These are phyloP conservation scores for Globisporangium nodosum DNA, from an alignment of 352 stramenopile genomes.

Conservation along the genomic window DNA sequence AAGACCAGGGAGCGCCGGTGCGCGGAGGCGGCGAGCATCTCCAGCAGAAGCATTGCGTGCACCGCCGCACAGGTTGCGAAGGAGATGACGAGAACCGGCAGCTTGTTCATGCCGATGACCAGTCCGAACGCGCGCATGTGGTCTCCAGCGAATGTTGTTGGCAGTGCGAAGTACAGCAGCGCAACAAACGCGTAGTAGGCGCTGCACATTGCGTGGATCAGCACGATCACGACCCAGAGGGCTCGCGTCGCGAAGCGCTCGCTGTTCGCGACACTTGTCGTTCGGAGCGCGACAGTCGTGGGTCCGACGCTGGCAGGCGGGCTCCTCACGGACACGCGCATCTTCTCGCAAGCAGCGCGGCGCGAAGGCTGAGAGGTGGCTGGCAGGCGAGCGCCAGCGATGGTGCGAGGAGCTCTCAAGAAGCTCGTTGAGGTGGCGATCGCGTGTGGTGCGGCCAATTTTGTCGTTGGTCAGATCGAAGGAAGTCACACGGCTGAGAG, in stretches of 20 bases:
- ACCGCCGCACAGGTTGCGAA: not conserved
- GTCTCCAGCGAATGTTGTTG: not conserved
- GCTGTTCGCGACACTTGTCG: not conserved
- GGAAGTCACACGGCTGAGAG: too few relatives aligned
- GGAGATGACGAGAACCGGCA: not conserved
- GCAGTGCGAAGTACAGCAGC: not conserved
- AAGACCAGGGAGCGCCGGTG: not conserved
- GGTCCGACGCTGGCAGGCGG: too few relatives aligned
- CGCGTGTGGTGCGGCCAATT: too few relatives aligned
- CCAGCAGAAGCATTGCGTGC: not conserved
- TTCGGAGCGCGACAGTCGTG: not conserved
- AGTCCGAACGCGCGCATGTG: constrained; percentile 1
- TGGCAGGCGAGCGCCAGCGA: too few relatives aligned
- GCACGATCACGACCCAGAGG: not conserved
- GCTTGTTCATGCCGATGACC: not conserved
- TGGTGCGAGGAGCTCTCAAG: too few relatives aligned
- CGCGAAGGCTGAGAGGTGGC: too few relatives aligned
- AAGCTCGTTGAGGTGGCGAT: too few relatives aligned
- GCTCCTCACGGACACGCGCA: not conserved
- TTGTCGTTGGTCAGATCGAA: too few relatives aligned
- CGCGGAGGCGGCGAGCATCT: not conserved
- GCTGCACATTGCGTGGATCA: not conserved
- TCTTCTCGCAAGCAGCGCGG: not conserved
- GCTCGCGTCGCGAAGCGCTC: not conserved
- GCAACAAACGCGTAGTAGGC: not conserved